Base-by-base conservation (phyloP, 257 asterid species). In the Rauvolfia tetraphylla region DNA sequence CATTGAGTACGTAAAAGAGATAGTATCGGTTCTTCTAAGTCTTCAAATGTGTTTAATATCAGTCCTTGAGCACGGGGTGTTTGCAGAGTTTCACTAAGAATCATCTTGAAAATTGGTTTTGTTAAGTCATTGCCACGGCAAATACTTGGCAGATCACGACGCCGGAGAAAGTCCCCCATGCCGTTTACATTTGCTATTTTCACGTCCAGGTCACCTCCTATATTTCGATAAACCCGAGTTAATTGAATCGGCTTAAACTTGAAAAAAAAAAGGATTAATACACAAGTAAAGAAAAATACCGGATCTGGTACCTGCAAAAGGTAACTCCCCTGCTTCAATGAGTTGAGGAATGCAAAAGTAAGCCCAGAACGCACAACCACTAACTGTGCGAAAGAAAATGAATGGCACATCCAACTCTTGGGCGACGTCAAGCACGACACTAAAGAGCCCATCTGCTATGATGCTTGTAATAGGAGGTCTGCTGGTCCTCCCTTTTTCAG, bases 31-130 rank as follows among this genome's bases (percentile, higher is more conserved):
- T 84, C 91, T 78, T 90, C 96, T 7, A 92, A 86, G 31, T 88
- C 89, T 76, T 92, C 94, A 63, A 90, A 90, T 39, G 94, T 86
- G 92, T 92, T 87, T 9, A 92, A 76, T 75, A 92, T 92, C 49
- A 91, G 85, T 29, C 96, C 97, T 20, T 61, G 15, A 14, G 90
- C 91, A 69, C 88, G 82, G 3, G 88, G 65, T 27, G 79, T 82
- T 62, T 78, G 86, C 39, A 20, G 62, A 13, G 84, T 34, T 58
- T 88, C 96, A 0, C 39, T 65, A 72, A 80, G 67, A 8, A 84
- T 42, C 58, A 83, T 1, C 38, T 79, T 83, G 56, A 86, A 78
- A 44, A n/a, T 65, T 0, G 89, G 79, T 61, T 70, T 78, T 20
- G 76, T 22, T n/a, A 79, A 1, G 53, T 87, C 78, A 8, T 33